A percentile compares a stretch with the other conserved stretches of the same genome.
Evolutionary conservation across 2,329 filamentous ascomycete genomes (phyloP).

Genomic region (Colletotrichum sp.): DNA sequence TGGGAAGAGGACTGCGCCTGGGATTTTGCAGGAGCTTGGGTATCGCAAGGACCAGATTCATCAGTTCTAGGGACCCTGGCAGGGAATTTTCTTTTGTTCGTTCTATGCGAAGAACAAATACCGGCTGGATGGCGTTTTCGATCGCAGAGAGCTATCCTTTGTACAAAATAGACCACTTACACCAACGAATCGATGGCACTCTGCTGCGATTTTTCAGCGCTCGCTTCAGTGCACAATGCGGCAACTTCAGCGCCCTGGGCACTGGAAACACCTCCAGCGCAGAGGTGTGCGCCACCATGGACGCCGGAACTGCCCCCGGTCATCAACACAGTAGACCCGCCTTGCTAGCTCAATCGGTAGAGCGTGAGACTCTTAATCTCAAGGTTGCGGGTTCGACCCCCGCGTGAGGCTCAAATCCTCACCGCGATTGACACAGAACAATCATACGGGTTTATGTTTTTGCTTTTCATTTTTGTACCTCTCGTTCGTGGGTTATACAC

Average conservation of each 20-base stretch:
- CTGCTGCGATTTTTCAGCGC: neutral
- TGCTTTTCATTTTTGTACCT: neutral
- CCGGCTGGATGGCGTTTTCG: neutral
- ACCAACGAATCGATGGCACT: neutral
- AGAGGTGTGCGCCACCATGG: neutral
- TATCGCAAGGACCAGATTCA: conserved; percentile 63
- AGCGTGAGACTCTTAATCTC: conserved; percentile 71
- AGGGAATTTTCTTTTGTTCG: neutral
- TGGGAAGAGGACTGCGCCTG: conserved; percentile 46
- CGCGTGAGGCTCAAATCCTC: conserved; percentile 28
- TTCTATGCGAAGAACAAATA: neutral
- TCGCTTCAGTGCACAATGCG: neutral
- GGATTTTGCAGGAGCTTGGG: conserved; percentile 62
- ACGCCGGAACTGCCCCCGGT: neutral
- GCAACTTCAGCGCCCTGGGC: neutral
- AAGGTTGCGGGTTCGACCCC: conserved; percentile 27
- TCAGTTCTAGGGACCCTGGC: conserved; percentile 50
- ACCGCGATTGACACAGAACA: neutral
- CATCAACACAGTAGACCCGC: neutral
- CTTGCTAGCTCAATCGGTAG: conserved; percentile 72
- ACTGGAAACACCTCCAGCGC: neutral
- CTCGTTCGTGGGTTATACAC: accelerated
- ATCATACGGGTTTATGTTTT: neutral
- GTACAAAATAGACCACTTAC: neutral
- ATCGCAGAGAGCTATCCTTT: neutral